These are phyloP conservation scores for Phytopythium delawarense DNA, from an alignment of 352 stramenopile genomes.

Conservation along the genomic window DNA sequence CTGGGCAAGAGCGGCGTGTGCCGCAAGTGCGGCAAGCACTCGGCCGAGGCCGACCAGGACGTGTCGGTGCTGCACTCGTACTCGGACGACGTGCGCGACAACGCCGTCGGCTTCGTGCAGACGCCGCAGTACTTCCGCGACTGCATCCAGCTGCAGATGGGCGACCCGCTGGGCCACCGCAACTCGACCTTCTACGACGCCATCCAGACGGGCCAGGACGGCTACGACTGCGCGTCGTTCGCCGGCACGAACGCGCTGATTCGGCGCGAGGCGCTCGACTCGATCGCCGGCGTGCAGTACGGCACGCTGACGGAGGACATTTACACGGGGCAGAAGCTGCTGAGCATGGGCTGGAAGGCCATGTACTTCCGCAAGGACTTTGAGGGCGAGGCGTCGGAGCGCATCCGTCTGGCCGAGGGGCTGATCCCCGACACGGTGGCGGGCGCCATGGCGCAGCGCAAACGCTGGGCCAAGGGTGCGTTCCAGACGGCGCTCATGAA, in stretches of 20 bases:
- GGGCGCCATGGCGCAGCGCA: conserved; percentile 68
- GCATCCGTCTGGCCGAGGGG: conserved; percentile 75
- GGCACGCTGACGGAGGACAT: conserved; percentile 81
- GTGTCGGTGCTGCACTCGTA: conserved; percentile 67
- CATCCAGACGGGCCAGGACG: conserved; percentile 80
- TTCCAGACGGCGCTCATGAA: conserved; percentile 84
- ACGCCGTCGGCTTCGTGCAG: conserved; percentile 76
- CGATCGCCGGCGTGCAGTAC: conserved; percentile 83
- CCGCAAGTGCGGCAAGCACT: conserved; percentile 71
- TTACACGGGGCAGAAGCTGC: conserved; percentile 74
- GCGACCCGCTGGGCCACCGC: conserved; percentile 75
- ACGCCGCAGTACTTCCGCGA: conserved; percentile 85
- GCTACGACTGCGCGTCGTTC: conserved; percentile 79
- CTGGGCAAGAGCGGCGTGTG: conserved; percentile 70
- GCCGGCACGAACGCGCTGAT: conserved; percentile 79
- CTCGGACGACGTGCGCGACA: conserved; percentile 79
- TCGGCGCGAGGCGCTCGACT: conserved; percentile 79
- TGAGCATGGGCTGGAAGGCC: conserved; percentile 81
- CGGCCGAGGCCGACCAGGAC: conserved; percentile 40
- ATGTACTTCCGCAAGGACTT: conserved; percentile 89
- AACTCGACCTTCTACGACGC: conserved; percentile 85
- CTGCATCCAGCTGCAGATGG: conserved; percentile 79
- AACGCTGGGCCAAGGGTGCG: conserved; percentile 82
- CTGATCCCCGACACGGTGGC: conserved; percentile 78
- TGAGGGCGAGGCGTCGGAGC: conserved; percentile 68